These are phyloP conservation scores for Lithospermum erythrorhizon DNA, from an alignment of 257 asterid genomes.

Conservation along the genomic window DNA sequence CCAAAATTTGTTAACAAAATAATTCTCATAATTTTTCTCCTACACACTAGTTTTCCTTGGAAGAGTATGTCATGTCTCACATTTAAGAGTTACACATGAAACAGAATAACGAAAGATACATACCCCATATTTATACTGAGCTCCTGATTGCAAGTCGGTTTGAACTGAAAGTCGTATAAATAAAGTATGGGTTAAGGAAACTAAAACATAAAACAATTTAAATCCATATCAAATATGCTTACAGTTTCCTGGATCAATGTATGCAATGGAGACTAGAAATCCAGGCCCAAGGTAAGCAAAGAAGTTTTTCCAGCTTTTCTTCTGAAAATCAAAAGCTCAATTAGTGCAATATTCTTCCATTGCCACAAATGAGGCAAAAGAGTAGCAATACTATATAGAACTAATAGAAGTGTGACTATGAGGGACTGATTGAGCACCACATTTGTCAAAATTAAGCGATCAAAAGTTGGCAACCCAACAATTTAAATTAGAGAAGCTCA, in stretches of 20 bases:
- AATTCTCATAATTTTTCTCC: not conserved
- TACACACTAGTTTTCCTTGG: not conserved
- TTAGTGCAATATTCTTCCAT: not conserved
- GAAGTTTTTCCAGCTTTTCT: conserved; percentile 82
- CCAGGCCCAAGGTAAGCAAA: conserved; percentile 90
- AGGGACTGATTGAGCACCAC: too few species aligned
- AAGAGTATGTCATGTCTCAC: not conserved
- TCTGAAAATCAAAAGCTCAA: conserved; percentile 29
- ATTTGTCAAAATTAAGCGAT: too few species aligned
- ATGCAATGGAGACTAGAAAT: conserved; percentile 94
- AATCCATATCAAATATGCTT: conserved; percentile 18
- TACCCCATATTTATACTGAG: conserved; percentile 91
- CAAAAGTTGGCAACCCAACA: too few species aligned
- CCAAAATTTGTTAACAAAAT: too few species aligned
- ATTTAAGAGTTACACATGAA: not conserved
- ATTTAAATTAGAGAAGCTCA: too few species aligned
- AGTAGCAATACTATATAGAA: not conserved
- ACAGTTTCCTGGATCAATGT: conserved; percentile 98
- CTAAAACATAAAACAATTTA: not conserved
- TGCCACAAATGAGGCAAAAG: not conserved
- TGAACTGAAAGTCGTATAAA: conserved; percentile 46
- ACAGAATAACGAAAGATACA: conserved; percentile 13
- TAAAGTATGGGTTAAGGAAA: conserved; percentile 1
- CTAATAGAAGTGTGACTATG: not conserved
- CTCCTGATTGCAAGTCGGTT: conserved; percentile 88